These are phyloP conservation scores for Grosmannia huntii DNA, from an alignment of 2,329 filamentous ascomycete genomes.

Conservation along the genomic window DNA sequence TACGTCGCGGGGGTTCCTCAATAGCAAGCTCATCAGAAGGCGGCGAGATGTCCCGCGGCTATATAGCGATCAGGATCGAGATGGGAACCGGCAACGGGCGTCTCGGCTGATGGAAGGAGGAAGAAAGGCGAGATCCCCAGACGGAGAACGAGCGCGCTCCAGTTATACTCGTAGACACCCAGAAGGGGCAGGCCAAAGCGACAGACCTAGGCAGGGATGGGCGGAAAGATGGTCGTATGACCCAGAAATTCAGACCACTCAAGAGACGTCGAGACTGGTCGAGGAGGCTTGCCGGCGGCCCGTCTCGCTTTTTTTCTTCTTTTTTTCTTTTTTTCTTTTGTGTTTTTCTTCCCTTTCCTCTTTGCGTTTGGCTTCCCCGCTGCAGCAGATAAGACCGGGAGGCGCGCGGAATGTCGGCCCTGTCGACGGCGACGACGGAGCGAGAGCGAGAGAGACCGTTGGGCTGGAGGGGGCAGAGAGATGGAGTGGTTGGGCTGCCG, in stretches of 20 bases:
- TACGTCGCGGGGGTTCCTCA: conserved; percentile 20
- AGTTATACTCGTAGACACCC: neutral
- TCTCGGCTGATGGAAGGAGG: neutral
- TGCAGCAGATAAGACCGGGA: neutral
- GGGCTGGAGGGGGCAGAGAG: neutral
- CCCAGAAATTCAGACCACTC: neutral
- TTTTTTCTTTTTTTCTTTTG: no score
- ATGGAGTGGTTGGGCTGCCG: neutral
- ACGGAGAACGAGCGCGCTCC: neutral
- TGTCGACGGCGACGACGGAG: no score
- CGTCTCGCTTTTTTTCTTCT: neutral
- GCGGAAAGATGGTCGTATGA: neutral
- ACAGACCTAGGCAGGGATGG: neutral
- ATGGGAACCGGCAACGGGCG: neutral
- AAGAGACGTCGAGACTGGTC: neutral
- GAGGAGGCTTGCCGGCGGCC: neutral
- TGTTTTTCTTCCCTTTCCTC: neutral
- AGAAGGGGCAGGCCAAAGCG: neutral
- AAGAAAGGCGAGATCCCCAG: neutral
- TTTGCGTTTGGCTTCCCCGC: neutral
- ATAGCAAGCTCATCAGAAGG: conserved; percentile 26
- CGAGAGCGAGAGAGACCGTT: no score
- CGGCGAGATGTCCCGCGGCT: neutral
- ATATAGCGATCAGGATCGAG: neutral
- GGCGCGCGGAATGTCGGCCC: neutral